Percentiles rank a stretch among this genome's conserved stretches.
These are phyloP conservation scores for Geoglossum cookeanum DNA, from an alignment of 2,329 filamentous ascomycete genomes.

Conservation along the genomic window DNA sequence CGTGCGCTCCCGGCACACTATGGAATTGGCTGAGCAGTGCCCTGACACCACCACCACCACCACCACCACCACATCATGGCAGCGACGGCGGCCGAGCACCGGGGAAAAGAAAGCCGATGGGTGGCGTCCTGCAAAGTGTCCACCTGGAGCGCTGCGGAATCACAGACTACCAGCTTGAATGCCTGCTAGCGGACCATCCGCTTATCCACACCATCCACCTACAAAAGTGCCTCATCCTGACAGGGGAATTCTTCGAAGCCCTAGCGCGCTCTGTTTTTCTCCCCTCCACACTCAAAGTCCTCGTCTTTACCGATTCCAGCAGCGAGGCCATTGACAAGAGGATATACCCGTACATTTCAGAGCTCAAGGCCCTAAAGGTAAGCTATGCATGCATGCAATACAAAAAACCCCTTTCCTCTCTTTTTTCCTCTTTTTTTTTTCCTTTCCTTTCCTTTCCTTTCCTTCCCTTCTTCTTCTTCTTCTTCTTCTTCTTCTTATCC, in stretches of 20 bases:
- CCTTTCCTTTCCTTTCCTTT: neutral
- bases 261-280: constrained; percentile 6
- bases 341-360: constrained; percentile 1
- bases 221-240: constrained; percentile 8
- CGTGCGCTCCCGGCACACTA: constrained; percentile 2
- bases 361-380: constrained; percentile 2
- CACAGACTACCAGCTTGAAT: constrained; percentile 8
- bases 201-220: constrained; percentile 6
- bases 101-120: neutral
- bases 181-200: constrained; percentile 7
- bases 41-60: neutral
- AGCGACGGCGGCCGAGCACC: neutral
- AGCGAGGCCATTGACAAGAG: constrained; percentile 6
- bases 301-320: too few relatives aligned
- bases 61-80: too few relatives aligned
- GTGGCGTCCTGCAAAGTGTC: constrained; percentile 6
- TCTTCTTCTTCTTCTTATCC: neutral
- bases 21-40: constrained; percentile 7
- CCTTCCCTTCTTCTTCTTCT: neutral
- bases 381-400: neutral
- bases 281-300: constrained; percentile 5
- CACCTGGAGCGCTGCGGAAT: constrained; percentile 8
- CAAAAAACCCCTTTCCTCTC: neutral
- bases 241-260: constrained; percentile 8
- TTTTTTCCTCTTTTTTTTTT: neutral